Conservation (phyloP, 2,329 filamentous ascomycete species). For the Penicillium thymicola region DNA sequence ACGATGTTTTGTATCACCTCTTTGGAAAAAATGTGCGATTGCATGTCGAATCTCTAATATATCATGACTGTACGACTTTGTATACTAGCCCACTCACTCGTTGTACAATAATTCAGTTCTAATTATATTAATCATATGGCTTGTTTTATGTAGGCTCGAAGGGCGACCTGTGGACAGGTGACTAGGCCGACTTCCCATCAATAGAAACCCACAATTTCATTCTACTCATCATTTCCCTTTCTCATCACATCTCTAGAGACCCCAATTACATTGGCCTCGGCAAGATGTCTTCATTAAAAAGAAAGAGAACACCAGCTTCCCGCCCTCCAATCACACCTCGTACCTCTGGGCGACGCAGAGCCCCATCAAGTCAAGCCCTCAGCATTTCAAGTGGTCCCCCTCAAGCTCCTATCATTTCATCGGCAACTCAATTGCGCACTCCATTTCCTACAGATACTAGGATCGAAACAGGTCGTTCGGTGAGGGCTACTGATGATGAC, state of each 20-base stretch:
- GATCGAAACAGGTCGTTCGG: conserved; percentile 28
- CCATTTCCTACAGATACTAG: conserved; percentile 6
- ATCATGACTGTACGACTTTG: conserved; percentile 12
- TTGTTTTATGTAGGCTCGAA: neutral
- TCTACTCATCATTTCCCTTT: neutral
- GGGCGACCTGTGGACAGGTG: neutral
- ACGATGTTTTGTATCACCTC: neutral
- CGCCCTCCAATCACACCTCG: conserved; percentile 13
- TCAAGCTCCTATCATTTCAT: conserved; percentile 6
- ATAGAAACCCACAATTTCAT: conserved; percentile 2
- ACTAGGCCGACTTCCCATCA: neutral
- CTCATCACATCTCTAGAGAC: neutral
- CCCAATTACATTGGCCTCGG: too few relatives aligned
- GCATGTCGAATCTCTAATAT: neutral
- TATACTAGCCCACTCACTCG: conserved; percentile 8
- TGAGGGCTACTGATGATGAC: conserved; percentile 46
- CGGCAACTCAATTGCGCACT: conserved; percentile 8
- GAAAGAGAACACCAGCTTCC: conserved; percentile 12
- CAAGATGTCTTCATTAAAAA: conserved; percentile 17
- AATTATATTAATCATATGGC: neutral
- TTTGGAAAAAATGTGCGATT: neutral
- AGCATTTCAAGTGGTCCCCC: neutral
- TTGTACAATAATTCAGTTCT: conserved; percentile 12
- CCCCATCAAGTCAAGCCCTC: conserved; percentile 7
- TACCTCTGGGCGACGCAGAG: conserved; percentile 7